Conservation (phyloP, 805 yeast genomes). For the Cyberlindnera saturnus region DNA sequence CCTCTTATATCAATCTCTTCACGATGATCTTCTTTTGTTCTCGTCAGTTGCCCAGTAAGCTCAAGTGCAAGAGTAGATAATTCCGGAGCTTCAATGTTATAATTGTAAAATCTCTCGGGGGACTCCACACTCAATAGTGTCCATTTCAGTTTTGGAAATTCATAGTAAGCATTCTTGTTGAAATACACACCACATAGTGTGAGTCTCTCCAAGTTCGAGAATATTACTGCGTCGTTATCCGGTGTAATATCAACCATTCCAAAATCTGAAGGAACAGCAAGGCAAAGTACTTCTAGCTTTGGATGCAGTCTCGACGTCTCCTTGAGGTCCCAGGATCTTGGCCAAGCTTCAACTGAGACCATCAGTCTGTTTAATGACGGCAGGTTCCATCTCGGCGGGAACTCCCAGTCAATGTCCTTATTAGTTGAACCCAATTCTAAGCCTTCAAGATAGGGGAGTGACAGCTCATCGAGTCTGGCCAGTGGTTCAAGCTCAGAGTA, state of each 20-base stretch:
- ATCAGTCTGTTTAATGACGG: background rate
- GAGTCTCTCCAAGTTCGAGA: background rate
- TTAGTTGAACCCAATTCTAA: background rate
- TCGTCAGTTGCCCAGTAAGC: background rate
- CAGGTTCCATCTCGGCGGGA: slow-evolving; percentile 2
- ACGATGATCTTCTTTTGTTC: background rate
- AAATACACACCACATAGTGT: slow-evolving; percentile 1
- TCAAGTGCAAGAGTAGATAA: background rate
- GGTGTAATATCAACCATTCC: slow-evolving; percentile 1
- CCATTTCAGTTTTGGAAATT: background rate
- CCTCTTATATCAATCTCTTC: background rate
- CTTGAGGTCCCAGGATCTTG: background rate
- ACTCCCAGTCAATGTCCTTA: background rate
- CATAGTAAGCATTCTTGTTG: background rate
- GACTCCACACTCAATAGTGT: background rate
- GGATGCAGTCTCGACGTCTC: background rate
- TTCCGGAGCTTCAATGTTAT: background rate
- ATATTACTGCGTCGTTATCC: background rate
- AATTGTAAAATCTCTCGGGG: background rate
- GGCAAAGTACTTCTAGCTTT: background rate
- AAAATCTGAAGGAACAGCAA: background rate
- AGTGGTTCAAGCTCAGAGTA: background rate
- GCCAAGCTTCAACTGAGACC: slow-evolving; percentile 1
- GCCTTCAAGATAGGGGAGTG: background rate
- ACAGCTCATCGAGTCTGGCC: background rate